Conservation (phyloP, 2,329 filamentous ascomycete genomes). For the Dactylellina leptospora region DNA sequence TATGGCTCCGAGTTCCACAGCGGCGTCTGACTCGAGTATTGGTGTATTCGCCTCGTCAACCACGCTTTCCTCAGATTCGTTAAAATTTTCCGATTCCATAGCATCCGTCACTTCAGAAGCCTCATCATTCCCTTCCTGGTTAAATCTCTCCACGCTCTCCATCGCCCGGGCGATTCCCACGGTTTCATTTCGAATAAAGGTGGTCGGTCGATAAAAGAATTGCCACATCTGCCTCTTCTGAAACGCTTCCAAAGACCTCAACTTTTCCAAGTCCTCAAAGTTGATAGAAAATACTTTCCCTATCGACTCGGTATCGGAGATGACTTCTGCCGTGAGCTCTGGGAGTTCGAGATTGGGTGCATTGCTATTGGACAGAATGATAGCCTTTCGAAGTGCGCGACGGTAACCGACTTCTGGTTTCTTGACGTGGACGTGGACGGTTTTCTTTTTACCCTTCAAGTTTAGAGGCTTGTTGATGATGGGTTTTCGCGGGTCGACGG, state of each 20-base stretch:
- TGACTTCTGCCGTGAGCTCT: conserved; percentile 68
- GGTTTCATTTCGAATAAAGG: conserved; percentile 81
- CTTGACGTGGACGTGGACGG: conserved; percentile 28
- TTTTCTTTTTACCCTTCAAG: conserved; percentile 53
- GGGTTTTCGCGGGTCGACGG: conserved; percentile 25
- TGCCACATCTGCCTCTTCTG: conserved; percentile 88
- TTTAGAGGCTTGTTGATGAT: conserved; percentile 50
- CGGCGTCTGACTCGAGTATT: conserved; percentile 15
- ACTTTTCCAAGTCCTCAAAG: conserved; percentile 75
- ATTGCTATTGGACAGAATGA: conserved; percentile 93
- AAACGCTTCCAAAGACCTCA: conserved; percentile 88
- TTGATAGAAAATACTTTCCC: conserved; percentile 77
- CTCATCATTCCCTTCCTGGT: background rate
- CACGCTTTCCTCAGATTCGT: background rate
- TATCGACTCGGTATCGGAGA: conserved; percentile 67
- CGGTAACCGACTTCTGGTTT: conserved; percentile 71
- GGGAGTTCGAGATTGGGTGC: conserved; percentile 80
- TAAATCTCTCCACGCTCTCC: conserved; percentile 62
- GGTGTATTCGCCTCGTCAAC: conserved; percentile 13
- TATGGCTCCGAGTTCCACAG: conserved; percentile 18
- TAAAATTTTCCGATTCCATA: background rate
- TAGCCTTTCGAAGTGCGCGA: conserved; percentile 84
- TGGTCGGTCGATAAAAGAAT: conserved; percentile 82
- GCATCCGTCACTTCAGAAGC: background rate
- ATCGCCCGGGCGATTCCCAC: conserved; percentile 74